Base-by-base conservation (phyloP, 768 basidiomycete genomes). In the Termitomyces sp. region DNA sequence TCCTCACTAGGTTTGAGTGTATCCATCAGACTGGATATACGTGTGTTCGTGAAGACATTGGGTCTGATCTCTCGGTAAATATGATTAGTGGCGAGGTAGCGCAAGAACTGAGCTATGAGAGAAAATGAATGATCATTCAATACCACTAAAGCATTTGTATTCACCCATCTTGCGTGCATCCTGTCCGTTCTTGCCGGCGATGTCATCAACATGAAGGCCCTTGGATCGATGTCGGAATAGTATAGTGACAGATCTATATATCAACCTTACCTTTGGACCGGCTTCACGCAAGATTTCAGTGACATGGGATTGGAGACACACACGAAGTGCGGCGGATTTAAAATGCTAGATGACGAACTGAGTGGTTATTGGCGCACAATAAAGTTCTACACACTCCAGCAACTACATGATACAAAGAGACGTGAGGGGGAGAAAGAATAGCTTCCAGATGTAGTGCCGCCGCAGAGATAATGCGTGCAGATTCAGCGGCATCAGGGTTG, bases 261-360 rank as follows among this genome's bases (percentile, higher is more conserved):
- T 58, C 10, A 34, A 12, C 31, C 53, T 31, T 1, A 52, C 31
- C 46, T 49, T 36, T 8, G 56, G 31, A 7, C 77, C 77, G 9
- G 72, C 74, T 52, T 74, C 74, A 1, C 73, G 70, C n/a, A 78
- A 62, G 20, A 77, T 74, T 57, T 77, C 76, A 2, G 67, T 68
- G 20, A 73, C 73, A 56, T 73, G 68, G 3, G 69, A 67, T 47
- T 75, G 70, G 29, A 74, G 57, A 15, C 65, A 70, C 2, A 69
- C 69, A 5, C 73, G 65, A 5, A 76, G 64, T 1, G 69, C 68
- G 4, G 69, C 60, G 3, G 71, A 64, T 52, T 59, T 61, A n/a
- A 61, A 63, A 52, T 61, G 46, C 63, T 67, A 42, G 17, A 14
- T 4, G 20, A 36, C 31, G 31, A 10, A 47, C 42, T 34, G n/a